Conservation (phyloP, 495 filamentous ascomycete species). For the Aspergillus wentii region DNA sequence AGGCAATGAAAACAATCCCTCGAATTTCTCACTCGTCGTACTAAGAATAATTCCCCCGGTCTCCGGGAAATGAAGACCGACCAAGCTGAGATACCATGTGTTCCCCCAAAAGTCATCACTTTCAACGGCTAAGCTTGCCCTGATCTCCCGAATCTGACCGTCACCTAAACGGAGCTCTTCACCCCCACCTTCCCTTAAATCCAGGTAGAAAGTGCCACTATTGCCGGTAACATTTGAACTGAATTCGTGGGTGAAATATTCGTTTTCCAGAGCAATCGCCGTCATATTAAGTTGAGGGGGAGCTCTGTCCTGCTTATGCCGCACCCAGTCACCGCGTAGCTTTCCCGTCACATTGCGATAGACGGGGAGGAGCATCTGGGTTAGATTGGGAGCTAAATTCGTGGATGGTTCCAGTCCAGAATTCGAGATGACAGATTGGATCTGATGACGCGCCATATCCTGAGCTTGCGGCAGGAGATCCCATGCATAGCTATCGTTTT, state of each 20-base stretch:
- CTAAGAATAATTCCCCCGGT: slow-evolving; percentile 72
- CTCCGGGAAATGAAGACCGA: slow-evolving; percentile 77
- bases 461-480: slow-evolving; percentile 51
- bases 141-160: slow-evolving; percentile 52
- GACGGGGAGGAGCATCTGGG: slow-evolving; percentile 42
- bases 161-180: slow-evolving; percentile 27
- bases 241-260: slow-evolving; percentile 54
- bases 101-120: slow-evolving; percentile 62
- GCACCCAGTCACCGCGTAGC: slow-evolving; percentile 71
- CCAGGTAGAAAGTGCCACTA: slow-evolving; percentile 40
- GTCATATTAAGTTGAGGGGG: slow-evolving; percentile 47
- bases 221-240: slow-evolving; percentile 63
- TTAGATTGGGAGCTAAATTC: slow-evolving; percentile 36
- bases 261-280: slow-evolving; percentile 41
- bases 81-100: slow-evolving; percentile 68
- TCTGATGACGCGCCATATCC: slow-evolving; percentile 47
- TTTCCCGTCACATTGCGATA: slow-evolving; percentile 82
- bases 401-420: slow-evolving; percentile 28
- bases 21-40: slow-evolving; percentile 89
- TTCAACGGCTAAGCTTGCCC: slow-evolving; percentile 62
- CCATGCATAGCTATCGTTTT: slow-evolving; percentile 74
- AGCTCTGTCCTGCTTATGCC: slow-evolving; percentile 36
- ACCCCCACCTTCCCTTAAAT: slow-evolving; percentile 37
- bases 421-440: slow-evolving; percentile 38
- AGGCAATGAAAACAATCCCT: slow-evolving; percentile 81